Evolutionary conservation across 768 basidiomycete species (phyloP), one percentile per base, ranked within the genome.

Genomic region (Harrya chromipes): DNA sequence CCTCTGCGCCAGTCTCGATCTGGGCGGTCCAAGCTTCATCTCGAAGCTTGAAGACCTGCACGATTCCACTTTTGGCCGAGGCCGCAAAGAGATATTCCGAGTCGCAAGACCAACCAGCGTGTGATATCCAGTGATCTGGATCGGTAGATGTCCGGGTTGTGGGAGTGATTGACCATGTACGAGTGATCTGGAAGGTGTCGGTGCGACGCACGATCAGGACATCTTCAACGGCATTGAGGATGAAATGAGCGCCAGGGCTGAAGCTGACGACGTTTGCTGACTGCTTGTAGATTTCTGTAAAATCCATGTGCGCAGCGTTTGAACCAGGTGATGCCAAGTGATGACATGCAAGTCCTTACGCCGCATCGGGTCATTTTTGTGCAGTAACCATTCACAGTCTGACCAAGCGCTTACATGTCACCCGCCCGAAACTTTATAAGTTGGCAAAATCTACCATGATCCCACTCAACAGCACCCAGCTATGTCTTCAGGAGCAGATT

Each of bases 241-340:
- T 78, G 61, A 93, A 92, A 50, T 93, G 87, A 0, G 88, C 81
- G 13, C 92, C 92, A 2, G 90, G 85, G 58, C 92, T 94, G 72
- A 92, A 94, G 16, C 76, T 65, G 52, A 90, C 88, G 37, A 90
- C 78, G n/a, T 69, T 76, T 8, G 73, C 68, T 6, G 88, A 78
- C 42, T 90, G 89, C 54, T 78, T 80, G 76, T 91, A 92, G 54
- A 88, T 77, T 64, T 92, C 87, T 17, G 90, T 92, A 61, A 92
- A 92, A 69, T 93, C 90, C 88, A 90, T 90, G 27, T 38, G 12
- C 10, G 35, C 4, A 16, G 13, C 7, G 43, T 17, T 29, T 13
- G 36, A 27, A 40, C 12, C 14, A 11, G 10, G 29, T 29, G 33
- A 24, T 19, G 23, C n/a, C n/a, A 33, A 9, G 23, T 33, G 47